phyloP scores from a whole-genome alignment of 2,329 filamentous ascomycete genomes.

The Nemania diffusa region DNA sequence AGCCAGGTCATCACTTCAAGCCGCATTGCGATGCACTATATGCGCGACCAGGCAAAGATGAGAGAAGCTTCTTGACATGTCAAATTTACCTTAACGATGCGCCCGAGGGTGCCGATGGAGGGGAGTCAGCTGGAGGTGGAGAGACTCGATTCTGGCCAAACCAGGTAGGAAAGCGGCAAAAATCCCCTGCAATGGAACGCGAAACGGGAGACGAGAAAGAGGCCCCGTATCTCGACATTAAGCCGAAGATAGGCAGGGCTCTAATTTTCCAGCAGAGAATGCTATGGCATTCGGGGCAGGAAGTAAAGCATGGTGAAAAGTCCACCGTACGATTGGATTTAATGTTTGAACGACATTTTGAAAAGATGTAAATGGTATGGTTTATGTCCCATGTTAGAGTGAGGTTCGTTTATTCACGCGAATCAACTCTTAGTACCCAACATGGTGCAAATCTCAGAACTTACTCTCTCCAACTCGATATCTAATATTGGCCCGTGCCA shows the following conservation, averaged over 20 bases:
- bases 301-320: slow-evolving; percentile 47
- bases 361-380: slow-evolving; percentile 22
- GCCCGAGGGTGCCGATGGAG: slow-evolving; percentile 30
- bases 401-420: not conserved
- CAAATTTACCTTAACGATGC: slow-evolving; percentile 48
- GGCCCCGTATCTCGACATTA: slow-evolving; percentile 45
- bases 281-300: slow-evolving; percentile 49
- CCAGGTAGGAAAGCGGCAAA: slow-evolving; percentile 42
- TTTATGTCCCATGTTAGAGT: not conserved
- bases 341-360: slow-evolving; percentile 44
- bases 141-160: slow-evolving; percentile 45
- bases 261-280: slow-evolving; percentile 50
- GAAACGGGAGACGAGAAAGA: slow-evolving; percentile 23
- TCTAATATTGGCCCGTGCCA: not conserved
- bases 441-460: not conserved
- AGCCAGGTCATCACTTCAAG: slow-evolving; percentile 67
- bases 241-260: slow-evolving; percentile 46
- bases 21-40: slow-evolving; percentile 50
- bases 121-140: slow-evolving; percentile 33
- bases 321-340: slow-evolving; percentile 48
- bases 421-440: not conserved
- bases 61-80: slow-evolving; percentile 49
- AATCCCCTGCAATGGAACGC: slow-evolving; percentile 33
- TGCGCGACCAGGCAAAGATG: slow-evolving; percentile 36
- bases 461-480: not conserved